A percentile compares a stretch with the other conserved stretches of the same genome.
Evolutionary conservation across 2,329 filamentous ascomycete genomes (phyloP).

Genomic region (Colletotrichum australisinense): DNA sequence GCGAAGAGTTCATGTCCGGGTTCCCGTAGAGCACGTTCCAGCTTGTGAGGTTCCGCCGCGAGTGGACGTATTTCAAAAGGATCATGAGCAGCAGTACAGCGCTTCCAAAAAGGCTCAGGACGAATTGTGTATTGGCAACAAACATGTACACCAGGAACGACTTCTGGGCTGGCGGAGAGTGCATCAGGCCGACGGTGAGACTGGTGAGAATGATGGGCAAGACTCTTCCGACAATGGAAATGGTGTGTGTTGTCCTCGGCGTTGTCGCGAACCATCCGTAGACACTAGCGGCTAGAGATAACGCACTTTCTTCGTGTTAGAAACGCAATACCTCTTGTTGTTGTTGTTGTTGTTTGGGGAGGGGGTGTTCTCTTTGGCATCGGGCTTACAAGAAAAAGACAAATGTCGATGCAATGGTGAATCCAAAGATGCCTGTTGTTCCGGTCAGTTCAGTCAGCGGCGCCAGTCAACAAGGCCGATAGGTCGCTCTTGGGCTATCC

Average conservation of each 20-base stretch:
- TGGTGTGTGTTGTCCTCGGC: constrained; percentile 22
- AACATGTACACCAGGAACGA: constrained; percentile 26
- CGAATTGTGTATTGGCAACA: constrained; percentile 30
- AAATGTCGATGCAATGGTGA: constrained; percentile 24
- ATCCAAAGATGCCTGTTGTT: constrained; percentile 20
- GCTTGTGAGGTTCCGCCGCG: constrained; percentile 44
- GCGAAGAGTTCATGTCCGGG: constrained; percentile 2
- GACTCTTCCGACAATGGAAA: constrained; percentile 22
- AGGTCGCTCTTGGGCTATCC: not conserved
- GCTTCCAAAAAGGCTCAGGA: constrained; percentile 40
- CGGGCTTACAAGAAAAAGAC: constrained; percentile 31
- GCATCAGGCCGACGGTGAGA: constrained; percentile 24
- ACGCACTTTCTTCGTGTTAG: constrained; percentile 2
- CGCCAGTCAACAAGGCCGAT: not conserved
- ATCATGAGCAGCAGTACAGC: constrained; percentile 51
- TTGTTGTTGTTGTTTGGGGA: not conserved
- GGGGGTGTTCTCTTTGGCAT: too few species aligned
- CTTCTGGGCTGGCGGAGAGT: not conserved
- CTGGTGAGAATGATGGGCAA: constrained; percentile 16
- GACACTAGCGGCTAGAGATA: constrained; percentile 30
- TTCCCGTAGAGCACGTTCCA: constrained; percentile 48
- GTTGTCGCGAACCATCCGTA: constrained; percentile 33
- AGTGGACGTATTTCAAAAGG: constrained; percentile 52
- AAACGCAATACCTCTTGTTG: not conserved
- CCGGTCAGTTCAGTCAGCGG: too few species aligned